These are phyloP conservation scores for Termitomyces sp. DNA, from an alignment of 768 basidiomycete genomes.

Conservation along the genomic window DNA sequence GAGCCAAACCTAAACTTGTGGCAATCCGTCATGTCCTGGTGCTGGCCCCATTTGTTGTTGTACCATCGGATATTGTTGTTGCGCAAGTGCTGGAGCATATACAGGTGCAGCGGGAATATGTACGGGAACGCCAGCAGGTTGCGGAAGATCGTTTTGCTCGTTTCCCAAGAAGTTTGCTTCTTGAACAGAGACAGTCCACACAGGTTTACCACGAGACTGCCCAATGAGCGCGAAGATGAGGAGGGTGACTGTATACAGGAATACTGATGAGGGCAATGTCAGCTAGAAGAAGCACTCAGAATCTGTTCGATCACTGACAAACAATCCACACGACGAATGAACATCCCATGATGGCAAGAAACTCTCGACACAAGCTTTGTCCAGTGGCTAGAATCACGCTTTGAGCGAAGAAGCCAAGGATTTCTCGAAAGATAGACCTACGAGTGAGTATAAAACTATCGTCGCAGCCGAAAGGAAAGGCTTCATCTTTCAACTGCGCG, in stretches of 20 bases:
- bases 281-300: neutral
- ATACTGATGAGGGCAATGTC: conserved; percentile 2
- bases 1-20: neutral
- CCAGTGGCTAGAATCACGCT: neutral
- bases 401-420: neutral
- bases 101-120: neutral
- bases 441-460: neutral
- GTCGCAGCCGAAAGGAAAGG: conserved; percentile 10
- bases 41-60: neutral
- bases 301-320: conserved; percentile 1
- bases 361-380: conserved; percentile 10
- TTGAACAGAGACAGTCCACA: conserved; percentile 7
- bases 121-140: neutral
- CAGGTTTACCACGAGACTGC: conserved; percentile 10
- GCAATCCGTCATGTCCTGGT: neutral
- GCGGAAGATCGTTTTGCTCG: neutral
- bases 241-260: conserved; percentile 10
- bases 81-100: neutral
- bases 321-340: conserved; percentile 12
- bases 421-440: neutral
- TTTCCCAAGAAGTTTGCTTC: conserved; percentile 7
- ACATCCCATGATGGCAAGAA: conserved; percentile 8
- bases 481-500: neutral
- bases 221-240: conserved; percentile 2
- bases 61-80: neutral